A percentile compares a stretch with the other conserved stretches of the same genome.
Evolutionary conservation across 2,329 filamentous ascomycete species (phyloP).

Genomic region (Teratosphaeria epicoccoides): DNA sequence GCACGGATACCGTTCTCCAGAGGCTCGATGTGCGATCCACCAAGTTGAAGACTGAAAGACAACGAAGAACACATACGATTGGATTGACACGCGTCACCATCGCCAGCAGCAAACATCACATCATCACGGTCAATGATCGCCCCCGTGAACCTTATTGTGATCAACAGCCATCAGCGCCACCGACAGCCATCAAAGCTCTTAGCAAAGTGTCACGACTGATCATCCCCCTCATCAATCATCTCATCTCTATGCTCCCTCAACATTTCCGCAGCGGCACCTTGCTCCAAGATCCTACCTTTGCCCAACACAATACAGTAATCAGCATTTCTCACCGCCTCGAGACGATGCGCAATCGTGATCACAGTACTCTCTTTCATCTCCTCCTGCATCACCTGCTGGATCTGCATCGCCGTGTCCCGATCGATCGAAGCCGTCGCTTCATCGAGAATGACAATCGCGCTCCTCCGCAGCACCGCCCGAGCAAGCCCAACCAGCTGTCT

Average conservation of each 20-base stretch:
- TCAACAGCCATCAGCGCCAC: neutral
- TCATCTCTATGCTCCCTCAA: slow-evolving; percentile 10
- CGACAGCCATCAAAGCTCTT: too few species aligned
- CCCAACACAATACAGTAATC: slow-evolving; percentile 46
- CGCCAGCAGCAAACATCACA: neutral
- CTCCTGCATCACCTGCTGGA: slow-evolving; percentile 45
- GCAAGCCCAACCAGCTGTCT: slow-evolving; percentile 55
- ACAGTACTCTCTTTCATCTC: slow-evolving; percentile 51
- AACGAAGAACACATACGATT: neutral
- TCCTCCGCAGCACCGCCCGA: slow-evolving; percentile 51
- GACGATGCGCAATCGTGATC: slow-evolving; percentile 54
- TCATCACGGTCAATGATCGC: neutral
- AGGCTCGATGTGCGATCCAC: neutral
- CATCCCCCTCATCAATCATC: slow-evolving; percentile 7
- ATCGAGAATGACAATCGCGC: slow-evolving; percentile 53
- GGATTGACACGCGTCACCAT: neutral
- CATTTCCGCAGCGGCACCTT: slow-evolving; percentile 25
- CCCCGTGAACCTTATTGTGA: too few species aligned
- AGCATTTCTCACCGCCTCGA: slow-evolving; percentile 51
- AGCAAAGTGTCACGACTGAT: neutral
- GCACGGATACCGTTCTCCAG: neutral
- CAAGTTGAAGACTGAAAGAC: neutral
- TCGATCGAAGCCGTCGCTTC: slow-evolving; percentile 58
- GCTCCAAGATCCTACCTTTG: slow-evolving; percentile 37
- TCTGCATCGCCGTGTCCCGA: slow-evolving; percentile 47